phyloP scores from a whole-genome alignment of 257 asterid genomes.

The Lavandula angustifolia region DNA sequence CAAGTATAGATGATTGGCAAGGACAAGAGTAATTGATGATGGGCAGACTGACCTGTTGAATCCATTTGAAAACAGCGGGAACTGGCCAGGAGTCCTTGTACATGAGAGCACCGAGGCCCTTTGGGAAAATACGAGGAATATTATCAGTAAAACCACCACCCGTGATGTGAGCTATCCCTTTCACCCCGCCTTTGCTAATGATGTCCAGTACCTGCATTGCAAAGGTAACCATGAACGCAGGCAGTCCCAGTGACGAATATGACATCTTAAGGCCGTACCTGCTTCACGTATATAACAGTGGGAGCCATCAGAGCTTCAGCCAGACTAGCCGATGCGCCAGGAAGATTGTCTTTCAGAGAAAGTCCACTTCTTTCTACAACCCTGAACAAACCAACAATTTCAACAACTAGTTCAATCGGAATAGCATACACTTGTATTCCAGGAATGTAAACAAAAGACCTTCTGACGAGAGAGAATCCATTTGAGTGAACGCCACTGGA shows the following conservation, averaged over 20 bases:
- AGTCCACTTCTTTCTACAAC: constrained; percentile 77
- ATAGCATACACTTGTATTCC: too few relatives aligned
- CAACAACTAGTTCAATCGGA: too few relatives aligned
- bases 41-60: constrained; percentile 65
- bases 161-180: constrained; percentile 95
- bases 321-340: constrained; percentile 59
- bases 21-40: too few relatives aligned
- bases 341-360: constrained; percentile 66
- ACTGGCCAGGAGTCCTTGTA: constrained; percentile 67
- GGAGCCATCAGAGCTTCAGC: constrained; percentile 96
- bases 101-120: constrained; percentile 82
- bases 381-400: constrained; percentile 38
- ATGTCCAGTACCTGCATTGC: constrained; percentile 73
- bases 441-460: constrained; percentile 39
- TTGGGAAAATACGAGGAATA: constrained; percentile 88
- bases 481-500: constrained; percentile 98
- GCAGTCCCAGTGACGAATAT: not conserved
- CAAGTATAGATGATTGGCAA: too few relatives aligned
- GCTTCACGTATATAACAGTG: constrained; percentile 84
- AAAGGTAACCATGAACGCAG: constrained; percentile 1
- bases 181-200: constrained; percentile 80
- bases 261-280: constrained; percentile 46
- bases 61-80: constrained; percentile 89
- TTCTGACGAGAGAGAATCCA: constrained; percentile 90
- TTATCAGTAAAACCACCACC: constrained; percentile 98